Percentiles rank a stretch among this genome's conserved stretches.
Conservation (phyloP, 345 rosid species). For the Ailanthus altissimus region DNA sequence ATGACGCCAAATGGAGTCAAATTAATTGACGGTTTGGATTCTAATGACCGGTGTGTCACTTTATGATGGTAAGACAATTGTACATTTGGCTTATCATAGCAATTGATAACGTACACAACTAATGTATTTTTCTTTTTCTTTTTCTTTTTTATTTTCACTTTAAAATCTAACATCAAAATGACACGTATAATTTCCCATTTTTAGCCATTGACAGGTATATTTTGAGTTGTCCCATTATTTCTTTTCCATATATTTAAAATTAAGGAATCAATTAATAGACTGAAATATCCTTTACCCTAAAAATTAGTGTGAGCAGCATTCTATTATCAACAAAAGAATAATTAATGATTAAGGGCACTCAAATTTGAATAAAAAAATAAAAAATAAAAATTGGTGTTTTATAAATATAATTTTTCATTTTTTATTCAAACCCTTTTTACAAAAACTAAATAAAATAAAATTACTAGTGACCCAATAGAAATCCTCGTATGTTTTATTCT, state of each 20-base stretch:
- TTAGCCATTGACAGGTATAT: background rate
- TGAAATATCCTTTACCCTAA: background rate
- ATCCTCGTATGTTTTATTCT: background rate
- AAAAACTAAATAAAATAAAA: too few species aligned
- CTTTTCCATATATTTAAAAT: background rate
- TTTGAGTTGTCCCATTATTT: background rate
- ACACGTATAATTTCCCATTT: background rate
- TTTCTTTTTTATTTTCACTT: background rate
- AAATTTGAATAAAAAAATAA: too few species aligned
- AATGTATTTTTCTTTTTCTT: background rate
- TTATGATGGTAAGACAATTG: background rate
- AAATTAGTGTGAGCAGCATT: too few species aligned
- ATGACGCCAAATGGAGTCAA: too few species aligned
- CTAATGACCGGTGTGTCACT: background rate
- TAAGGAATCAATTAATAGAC: background rate
- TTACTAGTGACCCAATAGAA: too few species aligned
- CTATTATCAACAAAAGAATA: background rate
- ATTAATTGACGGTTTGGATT: background rate
- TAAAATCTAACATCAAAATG: background rate
- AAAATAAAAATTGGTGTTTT: too few species aligned
- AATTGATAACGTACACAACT: background rate
- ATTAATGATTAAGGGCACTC: too few species aligned
- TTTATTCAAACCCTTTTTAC: too few species aligned
- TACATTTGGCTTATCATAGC: background rate
- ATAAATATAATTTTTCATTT: too few species aligned